phyloP scores from a whole-genome alignment of 495 filamentous ascomycete species.

The Tuber magnatum region DNA sequence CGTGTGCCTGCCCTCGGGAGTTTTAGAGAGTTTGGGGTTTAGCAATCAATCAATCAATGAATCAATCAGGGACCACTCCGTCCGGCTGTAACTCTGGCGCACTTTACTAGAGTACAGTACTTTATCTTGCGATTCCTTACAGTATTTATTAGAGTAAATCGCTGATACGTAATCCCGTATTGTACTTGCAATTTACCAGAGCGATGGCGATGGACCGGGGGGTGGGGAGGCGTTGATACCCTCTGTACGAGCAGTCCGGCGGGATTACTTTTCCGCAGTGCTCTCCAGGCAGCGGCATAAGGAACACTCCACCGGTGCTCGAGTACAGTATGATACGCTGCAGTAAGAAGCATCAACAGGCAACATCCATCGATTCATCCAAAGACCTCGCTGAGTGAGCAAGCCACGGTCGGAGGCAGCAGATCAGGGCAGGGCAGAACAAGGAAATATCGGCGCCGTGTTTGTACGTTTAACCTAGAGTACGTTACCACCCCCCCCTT shows the following conservation, averaged over 20 bases:
- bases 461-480: neutral
- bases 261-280: conserved; percentile 1
- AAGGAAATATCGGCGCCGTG: neutral
- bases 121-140: neutral
- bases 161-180: neutral
- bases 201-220: neutral
- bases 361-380: neutral
- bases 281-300: conserved; percentile 2
- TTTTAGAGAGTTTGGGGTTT: conserved; percentile 16
- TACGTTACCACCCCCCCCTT: too few species aligned
- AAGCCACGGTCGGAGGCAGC: neutral
- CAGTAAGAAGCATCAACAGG: neutral
- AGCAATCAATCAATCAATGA: conserved; percentile 17
- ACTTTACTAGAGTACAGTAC: too few species aligned
- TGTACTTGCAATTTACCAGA: neutral
- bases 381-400: neutral
- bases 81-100: neutral
- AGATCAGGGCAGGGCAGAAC: conserved; percentile 2
- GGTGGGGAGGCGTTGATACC: neutral
- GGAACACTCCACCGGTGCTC: neutral
- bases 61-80: neutral
- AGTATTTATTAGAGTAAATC: neutral
- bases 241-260: neutral
- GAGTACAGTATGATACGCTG: neutral
- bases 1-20: conserved; percentile 23